Conservation (phyloP, 2,329 filamentous ascomycete species). For the Nemania sp. region DNA sequence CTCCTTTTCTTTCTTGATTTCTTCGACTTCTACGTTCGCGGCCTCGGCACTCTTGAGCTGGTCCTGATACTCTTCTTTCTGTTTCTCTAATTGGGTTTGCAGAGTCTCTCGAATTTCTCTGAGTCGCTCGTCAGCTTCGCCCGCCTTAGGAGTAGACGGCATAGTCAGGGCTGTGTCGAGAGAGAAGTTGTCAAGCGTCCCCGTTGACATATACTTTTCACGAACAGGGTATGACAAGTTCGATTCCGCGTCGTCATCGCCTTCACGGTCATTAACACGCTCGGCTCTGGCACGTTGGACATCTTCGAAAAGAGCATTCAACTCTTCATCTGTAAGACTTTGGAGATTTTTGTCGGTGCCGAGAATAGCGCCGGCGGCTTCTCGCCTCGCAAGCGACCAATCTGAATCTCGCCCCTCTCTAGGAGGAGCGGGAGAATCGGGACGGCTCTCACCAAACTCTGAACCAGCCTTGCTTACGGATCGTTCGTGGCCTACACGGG, state of each 20-base stretch:
- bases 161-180: constrained; percentile 92
- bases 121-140: constrained; percentile 74
- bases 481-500: constrained; percentile 73
- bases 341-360: constrained; percentile 91
- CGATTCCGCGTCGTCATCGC: constrained; percentile 88
- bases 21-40: constrained; percentile 77
- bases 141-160: constrained; percentile 84
- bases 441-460: constrained; percentile 76
- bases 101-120: constrained; percentile 78
- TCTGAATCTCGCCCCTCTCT: constrained; percentile 79
- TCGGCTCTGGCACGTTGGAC: constrained; percentile 84
- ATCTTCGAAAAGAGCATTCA: constrained; percentile 92
- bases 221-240: constrained; percentile 82
- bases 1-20: constrained; percentile 79
- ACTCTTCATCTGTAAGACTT: constrained; percentile 87
- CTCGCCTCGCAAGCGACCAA: constrained; percentile 90
- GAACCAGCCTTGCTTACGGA: constrained; percentile 78
- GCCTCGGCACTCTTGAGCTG: constrained; percentile 76
- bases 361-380: constrained; percentile 88
- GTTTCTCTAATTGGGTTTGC: constrained; percentile 79
- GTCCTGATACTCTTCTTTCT: constrained; percentile 80
- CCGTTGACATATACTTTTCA: constrained; percentile 94
- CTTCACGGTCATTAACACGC: constrained; percentile 71
- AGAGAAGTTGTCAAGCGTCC: constrained; percentile 94
- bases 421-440: constrained; percentile 76